These are phyloP conservation scores for Xerocomellus chrysenteron DNA, from an alignment of 768 basidiomycete genomes.

Conservation along the genomic window DNA sequence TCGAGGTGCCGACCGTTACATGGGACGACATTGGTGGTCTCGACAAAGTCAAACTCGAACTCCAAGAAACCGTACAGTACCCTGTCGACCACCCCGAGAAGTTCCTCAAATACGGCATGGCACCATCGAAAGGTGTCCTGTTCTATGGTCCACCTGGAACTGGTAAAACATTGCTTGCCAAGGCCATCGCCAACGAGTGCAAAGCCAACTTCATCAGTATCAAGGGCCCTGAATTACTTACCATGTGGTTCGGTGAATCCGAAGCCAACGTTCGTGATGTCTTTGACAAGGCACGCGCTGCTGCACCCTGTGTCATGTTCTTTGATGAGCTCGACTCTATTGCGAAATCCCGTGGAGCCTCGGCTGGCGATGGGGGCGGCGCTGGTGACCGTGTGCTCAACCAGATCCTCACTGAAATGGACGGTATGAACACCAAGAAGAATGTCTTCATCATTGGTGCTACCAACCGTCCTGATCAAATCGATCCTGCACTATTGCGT, in stretches of 20 bases:
- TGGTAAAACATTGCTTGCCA: conserved; percentile 98
- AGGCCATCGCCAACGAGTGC: conserved; percentile 99
- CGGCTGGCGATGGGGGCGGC: conserved; percentile 87
- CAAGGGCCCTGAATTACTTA: conserved; percentile 98
- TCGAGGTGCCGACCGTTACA: conserved; percentile 97
- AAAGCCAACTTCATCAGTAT: conserved; percentile 99
- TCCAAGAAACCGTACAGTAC: conserved; percentile 99
- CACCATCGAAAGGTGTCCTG: conserved; percentile 97
- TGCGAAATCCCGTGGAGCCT: conserved; percentile 90
- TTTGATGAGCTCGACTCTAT: conserved; percentile 99
- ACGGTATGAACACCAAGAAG: conserved; percentile 98
- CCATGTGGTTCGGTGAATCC: conserved; percentile 99
- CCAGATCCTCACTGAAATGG: conserved; percentile 97
- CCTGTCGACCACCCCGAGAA: conserved; percentile 99
- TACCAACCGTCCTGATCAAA: conserved; percentile 95
- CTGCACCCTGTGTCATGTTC: conserved; percentile 99
- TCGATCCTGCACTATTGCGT: conserved; percentile 89
- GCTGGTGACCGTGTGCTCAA: conserved; percentile 98
- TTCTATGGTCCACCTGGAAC: conserved; percentile 99
- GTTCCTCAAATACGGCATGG: conserved; percentile 99
- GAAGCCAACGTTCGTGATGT: conserved; percentile 99
- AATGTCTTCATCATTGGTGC: conserved; percentile 99
- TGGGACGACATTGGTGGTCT: conserved; percentile 99
- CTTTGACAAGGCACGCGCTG: conserved; percentile 99
- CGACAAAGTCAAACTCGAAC: conserved; percentile 98